phyloP scores from a whole-genome alignment of 2,329 filamentous ascomycete genomes.

The Claviceps purpurea region DNA sequence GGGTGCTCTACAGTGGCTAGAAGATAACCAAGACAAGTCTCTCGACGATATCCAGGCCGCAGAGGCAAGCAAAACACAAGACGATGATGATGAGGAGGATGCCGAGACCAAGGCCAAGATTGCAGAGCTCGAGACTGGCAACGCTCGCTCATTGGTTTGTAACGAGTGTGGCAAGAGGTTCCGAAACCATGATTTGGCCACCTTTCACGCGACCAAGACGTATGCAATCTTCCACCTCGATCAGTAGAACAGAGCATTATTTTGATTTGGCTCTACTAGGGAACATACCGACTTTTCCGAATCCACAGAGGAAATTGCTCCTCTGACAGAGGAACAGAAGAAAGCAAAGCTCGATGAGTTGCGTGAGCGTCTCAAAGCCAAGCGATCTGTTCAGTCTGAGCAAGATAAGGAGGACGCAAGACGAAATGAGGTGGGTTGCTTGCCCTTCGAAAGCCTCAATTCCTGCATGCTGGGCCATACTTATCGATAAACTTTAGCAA shows the following conservation, averaged over 20 bases:
- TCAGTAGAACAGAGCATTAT: background rate
- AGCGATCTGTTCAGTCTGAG: slow-evolving; percentile 53
- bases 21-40: slow-evolving; percentile 77
- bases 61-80: slow-evolving; percentile 25
- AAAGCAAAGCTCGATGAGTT: slow-evolving; percentile 65
- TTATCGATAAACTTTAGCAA: slow-evolving; percentile 27
- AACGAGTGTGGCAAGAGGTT: slow-evolving; percentile 93
- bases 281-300: slow-evolving; percentile 86
- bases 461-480: background rate
- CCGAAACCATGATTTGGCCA: slow-evolving; percentile 64
- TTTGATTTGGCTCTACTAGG: slow-evolving; percentile 22
- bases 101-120: slow-evolving; percentile 40
- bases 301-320: slow-evolving; percentile 82
- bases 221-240: slow-evolving; percentile 20
- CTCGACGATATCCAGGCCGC: slow-evolving; percentile 62
- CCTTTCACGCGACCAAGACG: slow-evolving; percentile 85
- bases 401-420: slow-evolving; percentile 72
- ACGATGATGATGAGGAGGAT: slow-evolving; percentile 32
- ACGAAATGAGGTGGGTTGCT: slow-evolving; percentile 60
- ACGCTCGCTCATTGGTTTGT: slow-evolving; percentile 70
- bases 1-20: slow-evolving; percentile 87
- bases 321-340: slow-evolving; percentile 86
- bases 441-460: background rate
- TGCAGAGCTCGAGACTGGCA: slow-evolving; percentile 54
- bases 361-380: slow-evolving; percentile 55